These are phyloP conservation scores for Leucaena leucocephala DNA, from an alignment of 306 rosid genomes.

Conservation along the genomic window DNA sequence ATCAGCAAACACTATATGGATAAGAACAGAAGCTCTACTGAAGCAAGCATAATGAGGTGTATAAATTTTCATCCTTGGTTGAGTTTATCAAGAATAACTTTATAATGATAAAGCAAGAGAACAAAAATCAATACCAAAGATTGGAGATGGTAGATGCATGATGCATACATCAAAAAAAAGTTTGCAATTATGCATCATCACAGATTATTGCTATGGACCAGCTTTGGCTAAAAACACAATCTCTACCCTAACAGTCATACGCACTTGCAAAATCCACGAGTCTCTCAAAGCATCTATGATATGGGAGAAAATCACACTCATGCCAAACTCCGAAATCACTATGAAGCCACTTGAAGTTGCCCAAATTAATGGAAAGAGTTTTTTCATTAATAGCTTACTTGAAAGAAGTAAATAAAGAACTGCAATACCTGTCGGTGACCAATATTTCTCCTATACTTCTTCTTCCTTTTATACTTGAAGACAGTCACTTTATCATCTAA, in stretches of 20 bases:
- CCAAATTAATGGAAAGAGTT: neutral
- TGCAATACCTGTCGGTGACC: conserved; percentile 89
- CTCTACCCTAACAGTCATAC: no score
- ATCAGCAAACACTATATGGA: neutral
- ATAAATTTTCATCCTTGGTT: neutral
- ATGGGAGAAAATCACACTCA: neutral
- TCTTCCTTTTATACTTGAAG: conserved; percentile 92
- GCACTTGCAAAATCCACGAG: conserved; percentile 17
- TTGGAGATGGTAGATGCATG: conserved; percentile 10
- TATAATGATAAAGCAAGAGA: neutral
- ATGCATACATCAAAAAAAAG: neutral
- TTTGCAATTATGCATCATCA: neutral
- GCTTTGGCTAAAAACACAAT: no score
- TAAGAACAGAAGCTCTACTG: conserved; percentile 14
- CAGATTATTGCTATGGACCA: neutral
- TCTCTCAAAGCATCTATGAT: conserved; percentile 1
- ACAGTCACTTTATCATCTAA: conserved; percentile 76
- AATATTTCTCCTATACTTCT: conserved; percentile 78
- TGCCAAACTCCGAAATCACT: conserved; percentile 7
- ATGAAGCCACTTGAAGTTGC: conserved; percentile 11
- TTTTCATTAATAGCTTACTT: conserved; percentile 19
- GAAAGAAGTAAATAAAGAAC: conserved; percentile 16
- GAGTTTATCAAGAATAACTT: conserved; percentile 14
- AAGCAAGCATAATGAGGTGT: neutral
- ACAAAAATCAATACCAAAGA: neutral